Conservation (phyloP, 352 stramenopile genomes). For the Globisporangium nunn region DNA sequence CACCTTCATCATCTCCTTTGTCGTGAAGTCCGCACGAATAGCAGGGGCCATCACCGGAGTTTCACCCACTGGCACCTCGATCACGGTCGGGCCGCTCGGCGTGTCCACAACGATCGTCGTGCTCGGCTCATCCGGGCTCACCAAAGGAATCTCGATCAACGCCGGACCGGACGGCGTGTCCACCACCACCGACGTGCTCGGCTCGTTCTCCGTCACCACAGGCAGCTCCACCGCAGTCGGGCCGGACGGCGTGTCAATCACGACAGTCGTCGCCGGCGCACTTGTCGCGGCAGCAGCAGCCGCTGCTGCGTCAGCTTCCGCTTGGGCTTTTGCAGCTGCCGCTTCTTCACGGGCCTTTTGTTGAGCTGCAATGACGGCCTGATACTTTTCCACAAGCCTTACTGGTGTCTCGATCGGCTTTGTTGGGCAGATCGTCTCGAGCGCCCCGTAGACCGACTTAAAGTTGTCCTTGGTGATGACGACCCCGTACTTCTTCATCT, state of each 20-base stretch:
- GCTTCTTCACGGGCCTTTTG: too few relatives aligned
- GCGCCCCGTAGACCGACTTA: slow-evolving; percentile 14
- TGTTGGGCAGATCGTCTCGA: slow-evolving; percentile 21
- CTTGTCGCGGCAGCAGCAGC: neutral
- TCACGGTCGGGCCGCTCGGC: slow-evolving; percentile 1
- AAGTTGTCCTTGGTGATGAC: slow-evolving; percentile 13
- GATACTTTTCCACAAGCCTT: slow-evolving; percentile 25
- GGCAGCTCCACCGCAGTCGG: neutral
- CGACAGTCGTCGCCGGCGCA: neutral
- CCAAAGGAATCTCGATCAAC: neutral
- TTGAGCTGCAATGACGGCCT: neutral
- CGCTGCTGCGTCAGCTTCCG: neutral
- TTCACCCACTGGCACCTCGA: slow-evolving; percentile 8
- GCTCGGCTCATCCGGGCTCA: slow-evolving; percentile 1
- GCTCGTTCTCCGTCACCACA: neutral
- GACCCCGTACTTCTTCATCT: slow-evolving; percentile 8
- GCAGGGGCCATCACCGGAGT: too few relatives aligned
- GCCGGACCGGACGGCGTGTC: slow-evolving; percentile 3
- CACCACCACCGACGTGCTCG: slow-evolving; percentile 2
- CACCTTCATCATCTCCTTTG: too few relatives aligned
- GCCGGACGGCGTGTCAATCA: slow-evolving; percentile 3
- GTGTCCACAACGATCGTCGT: slow-evolving; percentile 8
- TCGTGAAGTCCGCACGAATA: too few relatives aligned
- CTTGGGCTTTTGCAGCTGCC: too few relatives aligned
- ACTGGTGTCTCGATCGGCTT: slow-evolving; percentile 15